These are phyloP conservation scores for Quercus gilva DNA, from an alignment of 306 rosid species.

Conservation along the genomic window DNA sequence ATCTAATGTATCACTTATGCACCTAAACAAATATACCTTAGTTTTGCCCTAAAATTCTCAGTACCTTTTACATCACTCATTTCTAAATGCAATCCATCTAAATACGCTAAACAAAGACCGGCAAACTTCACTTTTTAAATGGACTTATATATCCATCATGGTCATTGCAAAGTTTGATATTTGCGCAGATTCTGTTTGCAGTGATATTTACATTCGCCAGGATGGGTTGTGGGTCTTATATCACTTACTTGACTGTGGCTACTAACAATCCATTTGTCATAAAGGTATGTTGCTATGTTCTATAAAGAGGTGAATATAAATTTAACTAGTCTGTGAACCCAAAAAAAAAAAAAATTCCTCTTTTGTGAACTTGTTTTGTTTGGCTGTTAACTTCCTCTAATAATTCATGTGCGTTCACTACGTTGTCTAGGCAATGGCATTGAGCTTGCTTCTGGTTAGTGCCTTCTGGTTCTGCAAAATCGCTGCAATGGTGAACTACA, in stretches of 20 bases:
- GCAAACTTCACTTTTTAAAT: no score
- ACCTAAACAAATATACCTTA: no score
- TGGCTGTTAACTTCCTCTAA: background rate
- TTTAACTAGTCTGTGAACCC: no score
- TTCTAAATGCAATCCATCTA: no score
- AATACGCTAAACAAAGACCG: no score
- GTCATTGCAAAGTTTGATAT: background rate
- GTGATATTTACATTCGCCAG: constrained; percentile 70
- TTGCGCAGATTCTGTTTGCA: constrained; percentile 64
- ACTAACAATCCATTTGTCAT: constrained; percentile 67
- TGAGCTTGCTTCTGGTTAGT: constrained; percentile 80
- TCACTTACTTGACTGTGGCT: constrained; percentile 53
- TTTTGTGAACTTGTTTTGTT: background rate
- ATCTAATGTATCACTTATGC: no score
- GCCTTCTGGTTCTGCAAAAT: constrained; percentile 94
- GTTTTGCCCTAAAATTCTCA: no score
- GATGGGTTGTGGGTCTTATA: constrained; percentile 69
- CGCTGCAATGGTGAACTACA: constrained; percentile 63
- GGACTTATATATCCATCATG: no score
- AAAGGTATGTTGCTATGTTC: constrained; percentile 42
- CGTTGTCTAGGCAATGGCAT: constrained; percentile 59
- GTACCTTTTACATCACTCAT: no score
- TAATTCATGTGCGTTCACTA: background rate
- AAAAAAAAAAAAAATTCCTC: no score
- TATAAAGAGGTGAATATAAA: background rate